Percentiles rank a stretch among this genome's conserved stretches.
Conservation (phyloP, 163 green algal species). For the Coccomyxa subellipsoidea region DNA sequence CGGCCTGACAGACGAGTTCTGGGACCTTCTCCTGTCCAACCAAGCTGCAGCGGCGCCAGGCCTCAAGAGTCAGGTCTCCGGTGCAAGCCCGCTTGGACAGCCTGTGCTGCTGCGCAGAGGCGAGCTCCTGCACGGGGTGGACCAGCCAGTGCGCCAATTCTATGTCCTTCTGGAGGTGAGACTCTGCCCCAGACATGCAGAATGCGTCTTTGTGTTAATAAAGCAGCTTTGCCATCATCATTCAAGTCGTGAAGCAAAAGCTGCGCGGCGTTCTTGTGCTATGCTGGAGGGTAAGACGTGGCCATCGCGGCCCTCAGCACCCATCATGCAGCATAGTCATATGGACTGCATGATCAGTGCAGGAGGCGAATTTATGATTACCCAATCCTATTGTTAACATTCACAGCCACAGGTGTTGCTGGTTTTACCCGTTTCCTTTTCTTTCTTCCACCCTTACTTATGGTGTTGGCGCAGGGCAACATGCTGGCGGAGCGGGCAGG, state of each 20-base stretch:
- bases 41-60: not conserved
- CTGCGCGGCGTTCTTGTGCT: too few relatives aligned
- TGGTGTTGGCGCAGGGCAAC: constrained; percentile 26
- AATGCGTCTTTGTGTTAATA: not conserved
- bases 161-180: constrained; percentile 36
- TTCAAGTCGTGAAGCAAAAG: too few relatives aligned
- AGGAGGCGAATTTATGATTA: too few relatives aligned
- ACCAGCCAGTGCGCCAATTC: constrained; percentile 25
- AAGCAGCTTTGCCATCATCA: too few relatives aligned
- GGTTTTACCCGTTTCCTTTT: too few relatives aligned
- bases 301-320: too few relatives aligned
- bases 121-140: constrained; percentile 23
- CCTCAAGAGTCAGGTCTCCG: not conserved
- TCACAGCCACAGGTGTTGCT: too few relatives aligned
- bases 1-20: constrained; percentile 10
- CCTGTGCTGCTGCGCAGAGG: constrained; percentile 29
- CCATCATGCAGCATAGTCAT: too few relatives aligned
- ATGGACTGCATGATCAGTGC: too few relatives aligned
- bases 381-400: too few relatives aligned
- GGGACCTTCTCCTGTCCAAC: not conserved
- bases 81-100: constrained; percentile 11
- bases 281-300: too few relatives aligned
- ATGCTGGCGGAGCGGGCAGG: constrained; percentile 45
- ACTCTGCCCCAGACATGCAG: not conserved
- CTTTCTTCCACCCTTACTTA: not conserved